Evolutionary conservation across 2,329 filamentous ascomycete genomes (phyloP), one percentile per base, ranked within the genome.

Genomic region (Dendryphion nanum): DNA sequence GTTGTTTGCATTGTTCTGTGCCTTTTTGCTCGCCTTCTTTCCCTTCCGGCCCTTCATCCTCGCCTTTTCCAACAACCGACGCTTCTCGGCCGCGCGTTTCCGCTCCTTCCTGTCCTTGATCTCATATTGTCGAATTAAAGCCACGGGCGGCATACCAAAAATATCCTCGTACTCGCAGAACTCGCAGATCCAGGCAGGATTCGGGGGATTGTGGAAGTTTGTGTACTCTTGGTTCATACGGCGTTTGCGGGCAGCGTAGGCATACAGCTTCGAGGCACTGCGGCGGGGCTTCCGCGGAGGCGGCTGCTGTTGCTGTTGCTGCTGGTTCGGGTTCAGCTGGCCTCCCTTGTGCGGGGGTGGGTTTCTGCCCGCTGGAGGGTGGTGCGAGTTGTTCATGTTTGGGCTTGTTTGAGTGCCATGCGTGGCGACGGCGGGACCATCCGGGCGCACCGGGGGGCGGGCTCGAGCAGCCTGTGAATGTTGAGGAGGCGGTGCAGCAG

Each of bases 101-200:
- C 89, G 83, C 61, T 88, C 83, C 43, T 86, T 85, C 23, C 89
- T 83, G 59, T 96, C 93, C 64, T 95, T 96, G 61, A 91, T 86
- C 68, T 98, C 93, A 60, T 97, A 98, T 45, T 89, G 82, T 28
- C 87, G 81, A 47, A 97, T 94, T 38, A 98, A 71, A 34, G 89
- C 89, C 53, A 81, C 78, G 0, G 93, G 93, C 2, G 86, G 86
- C 36, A 77, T 77, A n/a, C 91, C 91, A 62, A 95, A 97, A 34
- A 98, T 96, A 36, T 82, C 81, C 67, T 97, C 91, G 61, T 96
- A 98, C 66, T 98, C 93, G 72, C 93, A 98, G 63, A 97, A 97
- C 58, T 96, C 88, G 68, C 93, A 98, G 32, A 97, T 89, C 87
- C 90, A 97, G 35, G 89, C 78, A 44, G 95, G 87, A 48, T 88